Percentiles rank a stretch among this genome's conserved stretches.
These are phyloP conservation scores for Claviceps pazoutovae DNA, from an alignment of 2,329 filamentous ascomycete species.

Conservation along the genomic window DNA sequence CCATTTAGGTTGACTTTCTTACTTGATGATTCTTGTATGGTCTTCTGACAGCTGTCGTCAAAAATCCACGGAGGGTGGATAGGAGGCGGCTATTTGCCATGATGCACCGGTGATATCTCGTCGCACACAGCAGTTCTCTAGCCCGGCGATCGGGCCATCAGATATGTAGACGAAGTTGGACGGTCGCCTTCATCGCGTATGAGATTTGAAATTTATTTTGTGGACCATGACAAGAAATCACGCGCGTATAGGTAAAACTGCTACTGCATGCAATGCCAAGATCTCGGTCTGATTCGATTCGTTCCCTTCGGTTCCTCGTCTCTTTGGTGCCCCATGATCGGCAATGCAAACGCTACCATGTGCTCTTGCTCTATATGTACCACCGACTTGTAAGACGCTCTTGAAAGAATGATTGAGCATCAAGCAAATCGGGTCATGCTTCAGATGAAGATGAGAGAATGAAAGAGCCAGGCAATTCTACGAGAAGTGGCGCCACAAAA, in stretches of 20 bases:
- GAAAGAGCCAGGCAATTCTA: too few relatives aligned
- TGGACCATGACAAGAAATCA: neutral
- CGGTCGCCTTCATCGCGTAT: neutral
- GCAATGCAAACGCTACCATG: neutral
- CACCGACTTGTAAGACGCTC: too few relatives aligned
- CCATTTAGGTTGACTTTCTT: too few relatives aligned
- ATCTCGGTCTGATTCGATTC: neutral
- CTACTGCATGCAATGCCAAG: neutral
- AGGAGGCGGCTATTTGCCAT: neutral
- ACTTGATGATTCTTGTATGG: too few relatives aligned
- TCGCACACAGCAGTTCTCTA: neutral
- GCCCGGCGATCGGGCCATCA: neutral
- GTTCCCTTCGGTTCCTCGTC: neutral
- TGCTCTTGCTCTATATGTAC: too few relatives aligned
- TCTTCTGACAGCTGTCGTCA: neutral
- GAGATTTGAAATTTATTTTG: neutral
- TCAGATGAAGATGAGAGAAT: too few relatives aligned
- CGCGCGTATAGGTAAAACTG: neutral
- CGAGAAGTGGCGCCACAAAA: too few relatives aligned
- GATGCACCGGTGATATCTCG: neutral
- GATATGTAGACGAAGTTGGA: neutral
- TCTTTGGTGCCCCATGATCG: neutral
- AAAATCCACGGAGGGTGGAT: neutral
- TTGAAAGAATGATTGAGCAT: too few relatives aligned
- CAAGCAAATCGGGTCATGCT: too few relatives aligned